Conservation (phyloP, 495 filamentous ascomycete genomes). For the Gamarada debralockiae region DNA sequence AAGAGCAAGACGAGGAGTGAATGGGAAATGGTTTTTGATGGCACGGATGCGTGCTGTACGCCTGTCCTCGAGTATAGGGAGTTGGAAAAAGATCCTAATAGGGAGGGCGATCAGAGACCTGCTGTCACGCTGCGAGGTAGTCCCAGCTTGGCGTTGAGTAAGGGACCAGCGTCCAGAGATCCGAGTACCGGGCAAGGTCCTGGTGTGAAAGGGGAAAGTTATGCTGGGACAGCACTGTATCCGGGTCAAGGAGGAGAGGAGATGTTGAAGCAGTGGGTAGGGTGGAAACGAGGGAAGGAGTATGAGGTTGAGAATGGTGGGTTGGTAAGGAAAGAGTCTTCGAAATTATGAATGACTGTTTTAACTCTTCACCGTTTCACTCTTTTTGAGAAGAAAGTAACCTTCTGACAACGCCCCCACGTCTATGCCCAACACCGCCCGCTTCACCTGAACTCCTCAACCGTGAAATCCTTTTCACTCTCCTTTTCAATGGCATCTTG, state of each 20-base stretch:
- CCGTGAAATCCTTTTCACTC: too few species aligned
- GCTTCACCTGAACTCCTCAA: not conserved
- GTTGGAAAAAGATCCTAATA: conserved; percentile 51
- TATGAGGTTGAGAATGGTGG: conserved; percentile 62
- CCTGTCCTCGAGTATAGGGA: conserved; percentile 75
- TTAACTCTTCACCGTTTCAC: not conserved
- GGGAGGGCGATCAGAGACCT: conserved; percentile 71
- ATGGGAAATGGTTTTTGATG: conserved; percentile 85
- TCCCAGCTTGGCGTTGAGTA: conserved; percentile 45
- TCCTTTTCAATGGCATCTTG: not conserved
- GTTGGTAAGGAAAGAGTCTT: conserved; percentile 38
- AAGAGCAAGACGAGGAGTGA: conserved; percentile 68
- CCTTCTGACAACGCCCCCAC: too few species aligned
- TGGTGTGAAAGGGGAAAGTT: conserved; percentile 55
- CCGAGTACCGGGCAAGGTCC: conserved; percentile 41
- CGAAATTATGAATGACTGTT: conserved; percentile 21
- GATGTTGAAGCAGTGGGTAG: conserved; percentile 68
- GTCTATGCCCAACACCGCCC: conserved; percentile 7
- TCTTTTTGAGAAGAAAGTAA: not conserved
- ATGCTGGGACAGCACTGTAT: conserved; percentile 52
- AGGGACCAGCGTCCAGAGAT: conserved; percentile 18
- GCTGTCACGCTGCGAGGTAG: conserved; percentile 64
- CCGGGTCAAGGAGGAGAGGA: conserved; percentile 71
- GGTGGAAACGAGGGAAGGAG: conserved; percentile 68
- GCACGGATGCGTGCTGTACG: conserved; percentile 87